Evolutionary conservation across 768 basidiomycete species (phyloP).

Genomic region (Fomitopsis serialis): DNA sequence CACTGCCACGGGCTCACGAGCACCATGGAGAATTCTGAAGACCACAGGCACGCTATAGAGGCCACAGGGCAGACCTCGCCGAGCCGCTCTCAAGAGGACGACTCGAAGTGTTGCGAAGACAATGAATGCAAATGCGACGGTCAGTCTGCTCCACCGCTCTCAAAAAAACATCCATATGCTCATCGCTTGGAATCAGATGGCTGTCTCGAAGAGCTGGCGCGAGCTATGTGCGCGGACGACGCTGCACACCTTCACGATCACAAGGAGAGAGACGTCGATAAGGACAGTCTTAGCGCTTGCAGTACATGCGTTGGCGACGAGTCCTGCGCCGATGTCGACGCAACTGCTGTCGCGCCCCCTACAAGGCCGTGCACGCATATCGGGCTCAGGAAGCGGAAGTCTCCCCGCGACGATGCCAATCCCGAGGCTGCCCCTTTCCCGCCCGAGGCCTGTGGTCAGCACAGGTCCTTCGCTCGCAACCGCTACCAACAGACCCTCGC

Average conservation of each 20-base stretch:
- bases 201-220: slow-evolving; percentile 21
- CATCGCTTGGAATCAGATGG: slow-evolving; percentile 9
- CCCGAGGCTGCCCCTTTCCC: slow-evolving; percentile 4
- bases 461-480: slow-evolving; percentile 18
- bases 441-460: slow-evolving; percentile 20
- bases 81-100: not conserved
- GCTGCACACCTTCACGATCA: slow-evolving; percentile 18
- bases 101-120: slow-evolving; percentile 17
- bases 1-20: not conserved
- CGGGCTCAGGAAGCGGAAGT: slow-evolving; percentile 15
- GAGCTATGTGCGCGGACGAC: slow-evolving; percentile 22
- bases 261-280: not conserved
- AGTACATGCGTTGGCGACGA: not conserved
- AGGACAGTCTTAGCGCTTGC: not conserved
- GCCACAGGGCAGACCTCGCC: no score
- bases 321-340: not conserved
- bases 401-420: not conserved
- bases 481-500: slow-evolving; percentile 23
- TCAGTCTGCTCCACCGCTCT: slow-evolving; percentile 7
- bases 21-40: no score
- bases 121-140: slow-evolving; percentile 21
- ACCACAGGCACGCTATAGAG: no score
- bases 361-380: not conserved
- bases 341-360: not conserved
- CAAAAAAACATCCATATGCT: not conserved